These are phyloP conservation scores for Samsoniella hepiali DNA, from an alignment of 2,329 filamentous ascomycete species.

Conservation along the genomic window DNA sequence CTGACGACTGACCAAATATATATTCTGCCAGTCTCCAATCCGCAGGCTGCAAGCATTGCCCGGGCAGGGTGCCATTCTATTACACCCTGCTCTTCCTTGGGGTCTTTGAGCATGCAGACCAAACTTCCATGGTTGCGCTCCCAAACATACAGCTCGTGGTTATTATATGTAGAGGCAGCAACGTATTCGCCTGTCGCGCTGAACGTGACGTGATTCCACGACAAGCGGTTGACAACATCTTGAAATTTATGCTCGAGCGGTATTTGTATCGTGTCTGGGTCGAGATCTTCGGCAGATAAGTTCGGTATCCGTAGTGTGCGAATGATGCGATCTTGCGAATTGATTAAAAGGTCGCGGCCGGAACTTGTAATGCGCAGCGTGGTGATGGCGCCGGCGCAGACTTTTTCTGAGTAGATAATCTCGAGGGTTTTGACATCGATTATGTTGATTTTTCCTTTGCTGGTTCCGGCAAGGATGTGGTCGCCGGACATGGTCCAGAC, in stretches of 20 bases:
- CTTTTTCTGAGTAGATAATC: slow-evolving; percentile 84
- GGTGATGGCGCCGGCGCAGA: slow-evolving; percentile 84
- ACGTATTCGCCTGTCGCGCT: slow-evolving; percentile 94
- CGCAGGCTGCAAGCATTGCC: slow-evolving; percentile 84
- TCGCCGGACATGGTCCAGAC: slow-evolving; percentile 83
- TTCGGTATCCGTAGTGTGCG: slow-evolving; percentile 89
- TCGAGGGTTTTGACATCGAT: slow-evolving; percentile 78
- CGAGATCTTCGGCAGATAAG: slow-evolving; percentile 62
- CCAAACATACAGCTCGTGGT: slow-evolving; percentile 98
- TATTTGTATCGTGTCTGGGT: slow-evolving; percentile 81
- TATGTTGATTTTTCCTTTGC: slow-evolving; percentile 93
- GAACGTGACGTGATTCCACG: slow-evolving; percentile 97
- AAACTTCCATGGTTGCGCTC: slow-evolving; percentile 89
- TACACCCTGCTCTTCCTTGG: slow-evolving; percentile 91
- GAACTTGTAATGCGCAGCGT: slow-evolving; percentile 78
- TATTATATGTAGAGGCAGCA: slow-evolving; percentile 94
- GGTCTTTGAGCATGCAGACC: slow-evolving; percentile 94
- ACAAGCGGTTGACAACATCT: slow-evolving; percentile 90
- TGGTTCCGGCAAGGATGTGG: slow-evolving; percentile 89
- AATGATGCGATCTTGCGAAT: slow-evolving; percentile 92
- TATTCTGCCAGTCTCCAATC: slow-evolving; percentile 86
- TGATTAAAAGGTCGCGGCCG: slow-evolving; percentile 83
- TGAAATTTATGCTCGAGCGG: slow-evolving; percentile 98
- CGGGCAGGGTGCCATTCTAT: slow-evolving; percentile 95
- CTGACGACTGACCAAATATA: slow-evolving; percentile 96